These are phyloP conservation scores for Meyerozyma smithsonii DNA, from an alignment of 1,139 yeast genomes.

Conservation along the genomic window DNA sequence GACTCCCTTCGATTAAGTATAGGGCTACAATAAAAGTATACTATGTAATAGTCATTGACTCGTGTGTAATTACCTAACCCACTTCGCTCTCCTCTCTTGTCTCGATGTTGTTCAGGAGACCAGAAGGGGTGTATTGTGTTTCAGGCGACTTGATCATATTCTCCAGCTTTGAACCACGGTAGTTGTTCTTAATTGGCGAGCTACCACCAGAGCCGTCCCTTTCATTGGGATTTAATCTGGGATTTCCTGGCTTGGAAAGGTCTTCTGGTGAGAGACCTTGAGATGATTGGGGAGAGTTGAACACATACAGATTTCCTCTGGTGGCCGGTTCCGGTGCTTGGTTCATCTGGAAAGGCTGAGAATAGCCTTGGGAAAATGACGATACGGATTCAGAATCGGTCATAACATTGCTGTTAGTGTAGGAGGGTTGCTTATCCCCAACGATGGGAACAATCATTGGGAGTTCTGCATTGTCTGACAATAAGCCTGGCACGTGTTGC, in stretches of 20 bases:
- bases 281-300: constrained; percentile 29
- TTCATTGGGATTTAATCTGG: neutral
- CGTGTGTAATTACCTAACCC: neutral
- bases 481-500: constrained; percentile 62
- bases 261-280: constrained; percentile 33
- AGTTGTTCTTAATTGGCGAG: neutral
- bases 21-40: neutral
- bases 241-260: neutral
- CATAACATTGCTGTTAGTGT: constrained; percentile 1
- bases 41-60: neutral
- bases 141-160: neutral
- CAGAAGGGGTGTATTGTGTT: neutral
- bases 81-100: neutral
- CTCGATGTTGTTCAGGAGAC: neutral
- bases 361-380: constrained; percentile 3
- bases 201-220: neutral
- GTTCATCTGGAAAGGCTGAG: constrained; percentile 1
- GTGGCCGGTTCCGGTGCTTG: constrained; percentile 5
- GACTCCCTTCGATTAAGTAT: constrained; percentile 56
- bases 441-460: constrained; percentile 38
- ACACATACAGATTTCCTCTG: constrained; percentile 13
- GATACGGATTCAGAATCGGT: constrained; percentile 6
- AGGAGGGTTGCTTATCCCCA: constrained; percentile 14
- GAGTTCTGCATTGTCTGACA: constrained; percentile 41
- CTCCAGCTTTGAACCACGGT: neutral